Base-by-base conservation (phyloP, 176 grass and related monocot genomes). In the Juncus inflexus region DNA sequence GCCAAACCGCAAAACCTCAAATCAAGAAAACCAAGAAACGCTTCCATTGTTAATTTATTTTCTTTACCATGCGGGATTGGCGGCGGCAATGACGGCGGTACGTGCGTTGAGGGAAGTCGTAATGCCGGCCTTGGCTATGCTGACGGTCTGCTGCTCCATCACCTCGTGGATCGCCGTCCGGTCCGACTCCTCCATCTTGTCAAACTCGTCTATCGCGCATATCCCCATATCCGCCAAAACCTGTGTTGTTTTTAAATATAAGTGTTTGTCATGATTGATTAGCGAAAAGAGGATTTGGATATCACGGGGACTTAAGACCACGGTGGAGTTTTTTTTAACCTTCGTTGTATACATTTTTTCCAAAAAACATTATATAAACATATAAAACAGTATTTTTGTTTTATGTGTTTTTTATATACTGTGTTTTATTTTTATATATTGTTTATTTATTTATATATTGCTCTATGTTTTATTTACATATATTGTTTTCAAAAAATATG, bases 101-200 rank as follows among this genome's bases (percentile, higher is more conserved):
- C 95, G 85, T 63, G 95, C 95, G 90, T 99, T 99, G 35, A 99
- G 85, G 69, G 95, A 99, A 60, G 95, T 94, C 35, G 95, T 99
- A 66, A 99, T 99, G 40, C 89, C 95, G 86, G 89, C 95, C 67
- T 99, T 99, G 47, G 95, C 95, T 68, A 99, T 94, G 60, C 95
- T 99, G 36, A 99, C 89, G 63, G 95, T 99, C 72, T 99, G 95
- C 67, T 99, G 95, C 60, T 99, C 95, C 95, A 99, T 99, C 37
- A 99, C 95, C 78, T 99, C 95, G 50, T 99, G 95, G 80, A 99
- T 99, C 3, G 95, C 85, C 57, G 95, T 99, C 87, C 95, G 83
- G 61, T 99, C 86, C 63, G 95, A 99, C 76, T 99, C 95, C 70
- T 99, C 95, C 95, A 99, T 99, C 78, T 99, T 99, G 69, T 99